Evolutionary conservation across 2,329 filamentous ascomycete genomes (phyloP), one percentile per base, ranked within the genome.

Genomic region (Chrysoporthe deuterocubensis): DNA sequence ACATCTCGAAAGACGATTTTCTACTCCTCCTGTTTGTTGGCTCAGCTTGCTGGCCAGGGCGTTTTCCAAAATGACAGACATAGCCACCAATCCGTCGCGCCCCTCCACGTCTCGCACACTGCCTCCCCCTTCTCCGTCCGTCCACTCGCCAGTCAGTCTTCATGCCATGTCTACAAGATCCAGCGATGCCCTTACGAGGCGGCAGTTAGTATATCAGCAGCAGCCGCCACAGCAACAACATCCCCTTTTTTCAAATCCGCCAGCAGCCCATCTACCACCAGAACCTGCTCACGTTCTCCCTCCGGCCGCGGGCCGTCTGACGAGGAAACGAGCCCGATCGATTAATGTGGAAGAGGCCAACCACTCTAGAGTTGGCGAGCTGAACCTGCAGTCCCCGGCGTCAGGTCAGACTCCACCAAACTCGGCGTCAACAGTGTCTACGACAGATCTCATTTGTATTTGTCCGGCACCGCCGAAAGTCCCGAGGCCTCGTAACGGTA

Each of bases 401-500:
- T 75, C 32, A 71, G 72, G 64, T 58, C 63, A 42, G 56, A 60
- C 56, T 48, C 65, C 65, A 68, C 70, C 52, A 65, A 67, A 58
- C 58, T 65, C 67, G 62, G 72, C 64, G 56, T 72, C 71, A 63
- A 63, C 65, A 62, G 72, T 62, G 61, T 72, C 71, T n/a, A 69
- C 75, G 44, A 74, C 78, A 64, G 83, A 85, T 59, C 74, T 81
- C 59, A 83, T 87, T 44, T 89, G 86, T 76, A 79, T 88, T 70
- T 89, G 86, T 73, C 82, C 84, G 14, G 84, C 84, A 57, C 81
- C 82, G 21, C 85, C 85, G 4, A 88, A 87, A 74, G 83, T 88
- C 59, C 86, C 86, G 3, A 80, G 86, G 67, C 86, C 86, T 65
- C 80, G 86, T 59, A 89, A 89, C 74, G 85, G 86, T 89, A 78